Percentiles rank a stretch among this genome's conserved stretches.
Conservation (phyloP, 495 filamentous ascomycete species). For the Neurospora sp. region DNA sequence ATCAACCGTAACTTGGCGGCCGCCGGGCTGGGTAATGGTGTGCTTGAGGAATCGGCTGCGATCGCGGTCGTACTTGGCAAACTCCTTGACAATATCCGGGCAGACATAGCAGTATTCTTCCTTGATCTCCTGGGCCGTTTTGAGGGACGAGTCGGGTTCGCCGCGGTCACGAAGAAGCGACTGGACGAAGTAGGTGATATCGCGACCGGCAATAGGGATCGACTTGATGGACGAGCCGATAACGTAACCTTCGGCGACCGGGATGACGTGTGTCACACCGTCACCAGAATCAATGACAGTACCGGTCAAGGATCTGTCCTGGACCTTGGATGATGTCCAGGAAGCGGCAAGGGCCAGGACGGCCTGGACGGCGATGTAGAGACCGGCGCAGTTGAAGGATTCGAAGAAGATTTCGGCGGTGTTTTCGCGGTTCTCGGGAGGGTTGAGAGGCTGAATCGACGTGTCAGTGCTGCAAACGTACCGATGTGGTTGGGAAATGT, state of each 20-base stretch:
- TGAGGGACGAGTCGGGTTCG: constrained; percentile 90
- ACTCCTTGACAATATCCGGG: constrained; percentile 97
- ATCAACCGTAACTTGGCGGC: constrained; percentile 73
- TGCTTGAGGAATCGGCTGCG: constrained; percentile 85
- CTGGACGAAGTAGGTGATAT: constrained; percentile 98
- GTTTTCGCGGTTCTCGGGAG: constrained; percentile 96
- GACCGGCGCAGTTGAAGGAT: constrained; percentile 96
- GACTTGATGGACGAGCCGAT: constrained; percentile 98
- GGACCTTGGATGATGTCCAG: constrained; percentile 96
- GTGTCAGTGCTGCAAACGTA: constrained; percentile 9
- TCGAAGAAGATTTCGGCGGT: constrained; percentile 99
- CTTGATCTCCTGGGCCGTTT: constrained; percentile 96
- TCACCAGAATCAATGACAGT: constrained; percentile 97
- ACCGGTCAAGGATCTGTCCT: constrained; percentile 91
- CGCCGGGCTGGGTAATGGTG: constrained; percentile 75
- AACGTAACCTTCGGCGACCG: constrained; percentile 96
- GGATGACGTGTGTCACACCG: constrained; percentile 97
- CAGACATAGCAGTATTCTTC: constrained; percentile 97
- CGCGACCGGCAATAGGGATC: constrained; percentile 91
- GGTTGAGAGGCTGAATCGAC: constrained; percentile 72
- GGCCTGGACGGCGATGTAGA: constrained; percentile 97
- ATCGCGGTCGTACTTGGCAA: constrained; percentile 82
- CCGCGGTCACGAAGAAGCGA: constrained; percentile 90
- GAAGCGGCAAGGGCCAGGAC: constrained; percentile 93
- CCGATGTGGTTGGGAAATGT: not conserved